Base-by-base conservation (phyloP, 139 green algal genomes). In the Penium margaritaceum region DNA sequence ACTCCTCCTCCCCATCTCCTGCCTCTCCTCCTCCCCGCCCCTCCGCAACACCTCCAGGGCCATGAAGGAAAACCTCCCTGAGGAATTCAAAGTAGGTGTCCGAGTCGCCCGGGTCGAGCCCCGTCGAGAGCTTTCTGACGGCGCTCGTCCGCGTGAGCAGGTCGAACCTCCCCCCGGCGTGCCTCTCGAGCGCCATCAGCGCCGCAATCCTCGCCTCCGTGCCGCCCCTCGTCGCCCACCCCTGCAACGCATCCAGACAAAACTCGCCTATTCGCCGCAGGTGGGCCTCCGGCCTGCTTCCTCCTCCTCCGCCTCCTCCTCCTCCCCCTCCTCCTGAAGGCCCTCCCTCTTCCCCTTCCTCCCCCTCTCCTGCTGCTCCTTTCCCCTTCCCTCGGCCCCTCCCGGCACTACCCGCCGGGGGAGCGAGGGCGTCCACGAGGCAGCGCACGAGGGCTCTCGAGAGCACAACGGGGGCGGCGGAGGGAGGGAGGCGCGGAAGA, bases 151-250 rank as follows among this genome's bases (percentile, higher is more conserved):
- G 9, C 19, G 54, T 74, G 30, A 76, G 46, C 30, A 12, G 5
- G 34, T 76, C 68, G 39, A 76, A 76, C 7, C 46, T 5, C 9
- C 68, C 68, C 30, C 55, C 5, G 9, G 55, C 30, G 60, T 76
- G 68, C 53, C 62, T 5, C 46, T 76, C 57, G 12, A 76, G 60
- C 55, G 55, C 5, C 5, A 27, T 21, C n/a, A 76, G n/a, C 30
- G 75, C 27, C 30, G 68, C 53, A 5, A 69, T 7, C 27, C 53
- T 5, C n/a, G n/a, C n/a, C n/a, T n/a, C n/a, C n/a, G n/a, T n/a
- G n/a, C n/a, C n/a, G n/a, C n/a, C n/a, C n/a, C n/a, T n/a, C n/a
- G n/a, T n/a, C n/a, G n/a, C n/a, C n/a, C n/a, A n/a, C n/a, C n/a
- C n/a, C n/a, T n/a, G n/a, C n/a, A n/a, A n/a, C n/a, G n/a, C n/a